Evolutionary conservation across 352 stramenopile species (phyloP), one percentile per base, ranked within the genome.

Genomic region (Phytophthora parvispora): DNA sequence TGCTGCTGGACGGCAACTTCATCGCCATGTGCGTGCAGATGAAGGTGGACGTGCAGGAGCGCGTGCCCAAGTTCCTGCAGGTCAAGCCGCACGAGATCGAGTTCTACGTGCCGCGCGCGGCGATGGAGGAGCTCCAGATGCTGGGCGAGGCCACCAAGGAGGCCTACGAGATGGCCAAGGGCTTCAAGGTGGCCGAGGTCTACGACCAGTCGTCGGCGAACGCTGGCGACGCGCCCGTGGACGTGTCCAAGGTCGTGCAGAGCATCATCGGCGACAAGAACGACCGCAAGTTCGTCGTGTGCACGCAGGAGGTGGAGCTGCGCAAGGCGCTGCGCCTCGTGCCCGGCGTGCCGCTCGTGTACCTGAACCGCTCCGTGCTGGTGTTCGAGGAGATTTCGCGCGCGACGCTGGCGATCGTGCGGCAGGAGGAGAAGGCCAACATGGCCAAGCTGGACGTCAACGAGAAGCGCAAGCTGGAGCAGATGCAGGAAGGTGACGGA

Each of bases 11-110:
- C 66, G 86, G 86, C 58, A 96, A 96, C 82, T 96, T 96, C 63
- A 81, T 96, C 38, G 89, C 85, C 54, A 94, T 96, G 86, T 95
- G 87, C 69, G 60, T 91, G 49, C 86, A 96, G 74, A 95, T 95
- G 87, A 94, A 96, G 61, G 84, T 96, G 28, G 84, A 94, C 69
- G 67, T 95, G 27, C 80, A 75, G 22, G 86, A 91, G 70, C 87
- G 89, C 43, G 52, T 96, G 69, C 81, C 89, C 54, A 93, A 93
- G 69, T 91, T 94, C 55, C 69, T 96, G 40, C 89, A 96, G 67
- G 88, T 94, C 10, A 94, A 94, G 68, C 66, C 75, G 24, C 73
- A 89, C 72, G 81, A 95, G 36, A 77, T 77, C 66, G 82, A 93
- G 70, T 87, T 90, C 48, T 92, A 84, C 67, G 89, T 95, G 61